These are phyloP conservation scores for Cordia subcordata DNA, from an alignment of 257 asterid genomes.

Conservation along the genomic window DNA sequence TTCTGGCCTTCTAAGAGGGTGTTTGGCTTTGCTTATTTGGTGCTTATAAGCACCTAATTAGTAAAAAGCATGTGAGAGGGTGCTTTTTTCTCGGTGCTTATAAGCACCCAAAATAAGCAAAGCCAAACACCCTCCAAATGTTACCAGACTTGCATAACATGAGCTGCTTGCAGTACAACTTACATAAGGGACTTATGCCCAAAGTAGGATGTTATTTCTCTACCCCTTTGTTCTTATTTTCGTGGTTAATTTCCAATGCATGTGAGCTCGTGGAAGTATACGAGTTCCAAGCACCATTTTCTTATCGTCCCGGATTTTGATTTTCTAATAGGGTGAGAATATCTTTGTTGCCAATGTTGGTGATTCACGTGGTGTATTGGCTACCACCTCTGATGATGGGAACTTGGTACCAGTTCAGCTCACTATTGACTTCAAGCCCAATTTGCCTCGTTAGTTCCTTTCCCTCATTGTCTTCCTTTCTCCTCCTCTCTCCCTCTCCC, in stretches of 20 bases:
- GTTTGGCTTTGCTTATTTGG: too few species aligned
- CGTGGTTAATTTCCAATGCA: background rate
- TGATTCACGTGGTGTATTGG: slow-evolving; percentile 93
- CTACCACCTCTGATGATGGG: slow-evolving; percentile 62
- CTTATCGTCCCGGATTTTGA: slow-evolving; percentile 1
- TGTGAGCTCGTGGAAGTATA: too few species aligned
- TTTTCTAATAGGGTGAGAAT: slow-evolving; percentile 58
- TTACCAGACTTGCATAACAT: too few species aligned
- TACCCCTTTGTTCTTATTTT: background rate
- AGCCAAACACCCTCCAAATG: too few species aligned
- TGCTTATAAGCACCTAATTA: too few species aligned
- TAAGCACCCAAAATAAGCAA: too few species aligned
- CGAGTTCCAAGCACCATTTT: background rate
- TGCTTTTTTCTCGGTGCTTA: too few species aligned
- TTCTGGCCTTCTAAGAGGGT: too few species aligned
- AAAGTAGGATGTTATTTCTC: background rate
- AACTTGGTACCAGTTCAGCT: slow-evolving; percentile 71
- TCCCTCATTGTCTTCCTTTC: slow-evolving; percentile 11
- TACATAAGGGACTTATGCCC: background rate
- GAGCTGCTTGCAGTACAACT: too few species aligned
- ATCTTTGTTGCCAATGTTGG: slow-evolving; percentile 82
- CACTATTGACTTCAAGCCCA: slow-evolving; percentile 88
- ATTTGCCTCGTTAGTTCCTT: slow-evolving; percentile 69
- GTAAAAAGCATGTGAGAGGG: too few species aligned
- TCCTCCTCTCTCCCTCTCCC: background rate